These are phyloP conservation scores for Blastomyces silverae DNA, from an alignment of 2,329 filamentous ascomycete species.

Conservation along the genomic window DNA sequence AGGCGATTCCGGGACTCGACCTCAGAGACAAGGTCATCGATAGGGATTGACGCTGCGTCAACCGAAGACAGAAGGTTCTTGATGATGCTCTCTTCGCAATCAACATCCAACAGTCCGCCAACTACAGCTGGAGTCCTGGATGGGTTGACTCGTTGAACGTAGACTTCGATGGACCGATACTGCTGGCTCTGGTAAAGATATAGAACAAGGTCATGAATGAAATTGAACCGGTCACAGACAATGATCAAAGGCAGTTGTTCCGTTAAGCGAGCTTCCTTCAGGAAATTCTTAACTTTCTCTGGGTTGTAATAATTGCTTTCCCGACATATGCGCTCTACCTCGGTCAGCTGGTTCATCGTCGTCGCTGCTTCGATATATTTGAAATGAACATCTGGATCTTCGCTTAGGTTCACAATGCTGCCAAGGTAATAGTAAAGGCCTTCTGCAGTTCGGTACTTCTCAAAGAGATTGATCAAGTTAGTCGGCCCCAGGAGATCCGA, in stretches of 20 bases:
- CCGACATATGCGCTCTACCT: constrained; percentile 94
- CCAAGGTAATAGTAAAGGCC: constrained; percentile 98
- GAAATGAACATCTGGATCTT: constrained; percentile 94
- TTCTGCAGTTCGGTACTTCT: constrained; percentile 96
- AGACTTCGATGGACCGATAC: constrained; percentile 97
- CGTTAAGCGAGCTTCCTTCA: constrained; percentile 87
- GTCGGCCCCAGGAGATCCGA: constrained; percentile 88
- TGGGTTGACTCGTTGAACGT: constrained; percentile 95
- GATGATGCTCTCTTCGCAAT: constrained; percentile 95
- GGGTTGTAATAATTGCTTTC: constrained; percentile 86
- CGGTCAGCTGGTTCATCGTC: constrained; percentile 84
- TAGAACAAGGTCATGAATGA: constrained; percentile 91
- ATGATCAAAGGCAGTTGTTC: constrained; percentile 97
- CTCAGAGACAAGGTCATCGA: constrained; percentile 87
- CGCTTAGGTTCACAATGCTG: constrained; percentile 93
- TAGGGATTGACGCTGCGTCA: constrained; percentile 75
- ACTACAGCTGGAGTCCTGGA: constrained; percentile 84
- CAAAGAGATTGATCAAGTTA: constrained; percentile 82
- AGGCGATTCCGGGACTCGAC: constrained; percentile 95
- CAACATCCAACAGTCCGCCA: constrained; percentile 87
- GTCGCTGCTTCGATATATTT: constrained; percentile 99
- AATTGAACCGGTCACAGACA: constrained; percentile 98
- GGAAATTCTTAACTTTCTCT: constrained; percentile 97
- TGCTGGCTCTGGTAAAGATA: constrained; percentile 99
- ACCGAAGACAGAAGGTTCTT: constrained; percentile 84